phyloP scores from a whole-genome alignment of 345 rosid species.

The Ailanthus altissimus region DNA sequence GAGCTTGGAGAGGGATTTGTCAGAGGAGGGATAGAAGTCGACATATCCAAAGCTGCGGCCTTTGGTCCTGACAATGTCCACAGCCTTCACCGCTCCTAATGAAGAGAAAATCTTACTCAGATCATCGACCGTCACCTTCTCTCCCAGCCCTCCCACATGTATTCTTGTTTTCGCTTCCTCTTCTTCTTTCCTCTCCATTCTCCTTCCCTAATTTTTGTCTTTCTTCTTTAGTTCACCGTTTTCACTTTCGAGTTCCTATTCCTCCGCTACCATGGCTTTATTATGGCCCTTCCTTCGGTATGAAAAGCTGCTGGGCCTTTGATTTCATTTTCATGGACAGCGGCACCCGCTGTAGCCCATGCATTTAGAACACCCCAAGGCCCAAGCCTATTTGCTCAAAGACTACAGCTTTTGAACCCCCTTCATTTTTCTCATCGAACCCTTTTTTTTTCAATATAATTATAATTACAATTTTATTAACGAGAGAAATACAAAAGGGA shows the following conservation, averaged over 20 bases:
- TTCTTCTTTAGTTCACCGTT: background rate
- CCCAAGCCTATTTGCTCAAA: no score
- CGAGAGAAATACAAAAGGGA: no score
- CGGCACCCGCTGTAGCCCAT: no score
- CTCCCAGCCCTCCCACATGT: conserved; percentile 81
- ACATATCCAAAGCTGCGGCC: conserved; percentile 90
- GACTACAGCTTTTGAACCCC: no score
- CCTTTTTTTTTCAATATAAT: no score
- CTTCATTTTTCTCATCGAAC: no score
- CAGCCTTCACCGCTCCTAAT: conserved; percentile 46
- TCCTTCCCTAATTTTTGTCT: conserved; percentile 12
- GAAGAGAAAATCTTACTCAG: conserved; percentile 56
- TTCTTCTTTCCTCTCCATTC: background rate
- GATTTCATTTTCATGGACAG: no score
- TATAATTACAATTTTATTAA: no score
- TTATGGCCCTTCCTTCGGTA: no score
- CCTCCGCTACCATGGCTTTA: background rate
- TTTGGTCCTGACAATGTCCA: conserved; percentile 74
- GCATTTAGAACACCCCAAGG: no score
- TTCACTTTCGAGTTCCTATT: background rate
- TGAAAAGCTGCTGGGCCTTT: no score
- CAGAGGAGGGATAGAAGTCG: conserved; percentile 62
- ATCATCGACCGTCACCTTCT: conserved; percentile 62
- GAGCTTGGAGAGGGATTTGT: conserved; percentile 70
- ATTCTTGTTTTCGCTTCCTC: conserved; percentile 42